Evolutionary conservation across 2,329 filamentous ascomycete genomes (phyloP).

Genomic region (Colletotrichum sp.): DNA sequence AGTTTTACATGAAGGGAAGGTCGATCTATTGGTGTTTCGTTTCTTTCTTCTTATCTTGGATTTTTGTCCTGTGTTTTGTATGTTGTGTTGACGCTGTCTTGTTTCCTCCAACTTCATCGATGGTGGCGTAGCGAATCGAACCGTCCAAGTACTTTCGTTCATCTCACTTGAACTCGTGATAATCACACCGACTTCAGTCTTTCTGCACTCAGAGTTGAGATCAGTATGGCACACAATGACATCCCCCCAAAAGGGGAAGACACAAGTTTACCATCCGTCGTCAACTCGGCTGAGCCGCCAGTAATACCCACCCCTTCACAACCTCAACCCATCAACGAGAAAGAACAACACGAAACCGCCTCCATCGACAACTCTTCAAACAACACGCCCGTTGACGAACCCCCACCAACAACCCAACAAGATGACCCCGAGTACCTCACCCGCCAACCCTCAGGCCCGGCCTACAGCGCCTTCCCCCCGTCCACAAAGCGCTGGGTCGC

Average conservation of each 20-base stretch:
- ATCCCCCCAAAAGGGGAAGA: not conserved
- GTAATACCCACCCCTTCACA: not conserved
- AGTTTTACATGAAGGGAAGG: not conserved
- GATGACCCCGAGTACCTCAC: constrained; percentile 31
- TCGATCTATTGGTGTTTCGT: not conserved
- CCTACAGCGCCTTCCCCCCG: constrained; percentile 40
- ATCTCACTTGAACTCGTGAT: not conserved
- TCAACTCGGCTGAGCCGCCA: not conserved
- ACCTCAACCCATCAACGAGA: not conserved
- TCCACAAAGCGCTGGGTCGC: constrained; percentile 57
- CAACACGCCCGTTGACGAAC: not conserved
- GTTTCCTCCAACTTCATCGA: not conserved
- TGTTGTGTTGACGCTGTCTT: not conserved
- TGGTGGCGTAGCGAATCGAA: not conserved
- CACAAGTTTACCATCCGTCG: not conserved
- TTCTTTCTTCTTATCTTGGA: not conserved
- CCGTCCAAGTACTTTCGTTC: not conserved
- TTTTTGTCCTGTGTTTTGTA: not conserved
- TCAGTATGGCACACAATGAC: not conserved
- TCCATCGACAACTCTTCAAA: not conserved
- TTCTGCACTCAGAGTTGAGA: not conserved
- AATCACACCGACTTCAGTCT: not conserved
- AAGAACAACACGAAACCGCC: not conserved
- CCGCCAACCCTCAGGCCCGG: constrained; percentile 35
- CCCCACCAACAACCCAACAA: not conserved